Evolutionary conservation across 805 yeast species (phyloP).

Genomic region (Ogataea paraovalis): DNA sequence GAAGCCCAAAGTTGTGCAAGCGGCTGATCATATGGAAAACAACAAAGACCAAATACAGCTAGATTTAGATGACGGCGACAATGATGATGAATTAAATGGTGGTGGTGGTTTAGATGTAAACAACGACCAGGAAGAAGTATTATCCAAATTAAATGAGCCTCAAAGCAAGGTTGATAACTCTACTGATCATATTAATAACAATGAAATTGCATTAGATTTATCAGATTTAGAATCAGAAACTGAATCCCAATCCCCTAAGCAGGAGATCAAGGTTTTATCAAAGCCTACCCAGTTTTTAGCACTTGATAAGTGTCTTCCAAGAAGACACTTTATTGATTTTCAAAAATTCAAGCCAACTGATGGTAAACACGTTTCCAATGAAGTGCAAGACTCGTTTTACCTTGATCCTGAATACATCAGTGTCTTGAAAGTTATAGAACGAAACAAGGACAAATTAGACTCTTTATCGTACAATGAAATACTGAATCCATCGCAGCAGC

Average conservation of each 20-base stretch:
- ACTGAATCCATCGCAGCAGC: conserved; percentile 10
- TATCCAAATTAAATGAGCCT: too few species aligned
- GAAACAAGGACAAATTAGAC: conserved; percentile 11
- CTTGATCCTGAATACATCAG: conserved; percentile 36
- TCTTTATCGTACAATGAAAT: conserved; percentile 8
- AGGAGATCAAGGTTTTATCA: conserved; percentile 17
- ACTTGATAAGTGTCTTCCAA: conserved; percentile 77
- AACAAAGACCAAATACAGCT: conserved; percentile 28
- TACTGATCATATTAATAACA: too few species aligned
- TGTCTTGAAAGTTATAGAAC: conserved; percentile 18
- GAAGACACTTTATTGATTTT: conserved; percentile 53
- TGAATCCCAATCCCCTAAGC: conserved; percentile 14
- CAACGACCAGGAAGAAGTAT: too few species aligned
- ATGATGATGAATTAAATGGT: conserved; percentile 3
- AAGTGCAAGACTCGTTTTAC: conserved; percentile 26
- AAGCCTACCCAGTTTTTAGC: conserved; percentile 56
- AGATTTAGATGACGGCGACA: conserved; percentile 12
- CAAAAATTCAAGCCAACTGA: conserved; percentile 38
- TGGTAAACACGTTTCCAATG: conserved; percentile 7
- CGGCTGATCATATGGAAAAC: neutral
- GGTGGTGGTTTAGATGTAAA: too few species aligned
- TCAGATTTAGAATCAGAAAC: conserved; percentile 1
- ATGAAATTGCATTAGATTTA: conserved; percentile 8
- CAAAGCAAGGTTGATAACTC: too few species aligned
- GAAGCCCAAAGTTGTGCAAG: neutral